Evolutionary conservation across 257 asterid species (phyloP).

Genomic region (Mitragyna speciosa): DNA sequence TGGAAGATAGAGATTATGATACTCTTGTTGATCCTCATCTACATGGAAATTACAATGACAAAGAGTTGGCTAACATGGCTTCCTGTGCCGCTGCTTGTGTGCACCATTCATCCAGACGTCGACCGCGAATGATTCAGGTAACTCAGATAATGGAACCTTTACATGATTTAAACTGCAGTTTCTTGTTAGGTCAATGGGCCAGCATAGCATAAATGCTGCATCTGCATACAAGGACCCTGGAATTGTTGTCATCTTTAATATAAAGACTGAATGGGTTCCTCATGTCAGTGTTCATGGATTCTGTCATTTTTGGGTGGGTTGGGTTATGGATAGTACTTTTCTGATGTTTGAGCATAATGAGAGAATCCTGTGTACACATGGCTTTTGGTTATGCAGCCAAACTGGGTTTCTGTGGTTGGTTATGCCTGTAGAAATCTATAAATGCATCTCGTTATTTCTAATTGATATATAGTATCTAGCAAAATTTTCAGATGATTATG

Average conservation of each 20-base stretch:
- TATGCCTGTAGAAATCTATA: background rate
- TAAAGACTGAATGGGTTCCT: no score
- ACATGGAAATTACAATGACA: conserved; percentile 14
- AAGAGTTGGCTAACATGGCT: conserved; percentile 27
- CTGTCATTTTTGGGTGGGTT: no score
- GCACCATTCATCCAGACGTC: conserved; percentile 18
- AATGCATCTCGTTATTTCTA: background rate
- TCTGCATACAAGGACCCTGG: background rate
- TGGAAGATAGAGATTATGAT: conserved; percentile 21
- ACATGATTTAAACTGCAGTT: background rate
- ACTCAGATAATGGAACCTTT: background rate
- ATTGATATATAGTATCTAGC: background rate
- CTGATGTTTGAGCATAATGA: no score
- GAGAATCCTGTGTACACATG: no score
- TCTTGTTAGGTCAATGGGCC: background rate
- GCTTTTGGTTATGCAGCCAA: no score
- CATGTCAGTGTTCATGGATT: no score
- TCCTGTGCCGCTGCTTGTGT: conserved; percentile 35
- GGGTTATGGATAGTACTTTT: no score
- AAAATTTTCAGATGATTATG: background rate
- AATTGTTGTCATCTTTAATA: no score
- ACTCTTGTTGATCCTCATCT: conserved; percentile 18
- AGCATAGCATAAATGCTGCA: background rate
- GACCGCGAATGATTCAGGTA: conserved; percentile 31
- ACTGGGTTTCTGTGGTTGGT: no score